Conservation (phyloP, 768 basidiomycete genomes). For the Leccinum fibrillosum region DNA sequence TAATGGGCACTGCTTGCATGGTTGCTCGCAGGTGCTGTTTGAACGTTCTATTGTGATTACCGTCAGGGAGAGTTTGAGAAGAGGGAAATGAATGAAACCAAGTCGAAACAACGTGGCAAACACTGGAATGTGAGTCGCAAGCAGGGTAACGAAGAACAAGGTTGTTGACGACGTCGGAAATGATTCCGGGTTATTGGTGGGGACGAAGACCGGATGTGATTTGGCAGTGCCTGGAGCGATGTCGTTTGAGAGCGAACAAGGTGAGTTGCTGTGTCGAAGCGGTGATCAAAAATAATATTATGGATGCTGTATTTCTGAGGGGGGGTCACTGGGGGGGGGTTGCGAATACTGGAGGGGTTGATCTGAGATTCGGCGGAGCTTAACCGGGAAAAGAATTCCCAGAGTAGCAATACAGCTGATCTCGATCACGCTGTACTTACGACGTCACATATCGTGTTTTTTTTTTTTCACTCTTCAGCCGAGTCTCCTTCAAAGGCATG, state of each 20-base stretch:
- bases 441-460: constrained; percentile 23
- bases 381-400: not conserved
- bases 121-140: not conserved
- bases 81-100: not conserved
- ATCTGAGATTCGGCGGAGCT: constrained; percentile 14
- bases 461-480: not conserved
- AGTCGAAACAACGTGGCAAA: not conserved
- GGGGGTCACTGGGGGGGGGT: constrained; percentile 13
- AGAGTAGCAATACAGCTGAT: constrained; percentile 1
- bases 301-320: constrained; percentile 1
- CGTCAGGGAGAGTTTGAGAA: not conserved
- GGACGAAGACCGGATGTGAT: not conserved
- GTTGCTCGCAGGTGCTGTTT: not conserved
- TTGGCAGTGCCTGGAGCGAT: not conserved
- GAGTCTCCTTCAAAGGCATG: not conserved
- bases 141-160: not conserved
- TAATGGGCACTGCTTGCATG: not conserved
- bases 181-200: not conserved
- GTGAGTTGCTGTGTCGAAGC: not conserved
- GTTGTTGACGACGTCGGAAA: not conserved
- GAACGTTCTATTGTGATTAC: not conserved
- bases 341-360: not conserved
- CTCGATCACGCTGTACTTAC: constrained; percentile 5
- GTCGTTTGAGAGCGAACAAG: not conserved
- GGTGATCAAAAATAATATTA: not conserved